Evolutionary conservation across 495 filamentous ascomycete species (phyloP).

Genomic region (Ascodesmis nigricans): DNA sequence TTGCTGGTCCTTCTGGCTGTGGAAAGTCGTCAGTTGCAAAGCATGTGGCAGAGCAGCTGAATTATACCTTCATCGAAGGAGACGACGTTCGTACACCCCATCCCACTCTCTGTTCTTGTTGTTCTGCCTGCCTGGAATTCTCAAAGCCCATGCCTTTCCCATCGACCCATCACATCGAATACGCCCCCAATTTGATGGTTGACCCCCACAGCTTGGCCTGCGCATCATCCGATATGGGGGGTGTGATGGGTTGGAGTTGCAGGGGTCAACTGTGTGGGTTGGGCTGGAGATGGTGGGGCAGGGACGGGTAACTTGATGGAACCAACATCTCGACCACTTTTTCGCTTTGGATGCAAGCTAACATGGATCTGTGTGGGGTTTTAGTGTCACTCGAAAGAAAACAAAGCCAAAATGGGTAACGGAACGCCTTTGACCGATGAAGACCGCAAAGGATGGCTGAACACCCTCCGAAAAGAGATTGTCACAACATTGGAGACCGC

Average conservation of each 20-base stretch:
- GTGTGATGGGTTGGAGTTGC: too few species aligned
- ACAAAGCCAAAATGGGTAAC: constrained; percentile 83
- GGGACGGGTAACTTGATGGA: too few species aligned
- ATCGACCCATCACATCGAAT: not conserved
- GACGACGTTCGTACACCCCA: constrained; percentile 52
- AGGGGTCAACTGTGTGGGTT: too few species aligned
- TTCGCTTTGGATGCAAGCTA: too few species aligned
- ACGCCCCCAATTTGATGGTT: not conserved
- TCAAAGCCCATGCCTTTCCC: not conserved
- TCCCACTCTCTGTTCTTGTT: not conserved
- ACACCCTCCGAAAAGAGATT: constrained; percentile 61
- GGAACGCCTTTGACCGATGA: constrained; percentile 77
- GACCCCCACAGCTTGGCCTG: constrained; percentile 8
- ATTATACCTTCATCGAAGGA: constrained; percentile 74
- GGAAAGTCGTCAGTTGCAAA: constrained; percentile 88
- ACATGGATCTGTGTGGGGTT: too few species aligned
- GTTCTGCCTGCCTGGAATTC: not conserved
- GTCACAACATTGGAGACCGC: constrained; percentile 37
- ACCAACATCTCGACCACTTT: too few species aligned
- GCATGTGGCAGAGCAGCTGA: constrained; percentile 45
- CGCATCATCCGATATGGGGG: too few species aligned
- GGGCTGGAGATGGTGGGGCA: too few species aligned
- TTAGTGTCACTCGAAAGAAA: constrained; percentile 65
- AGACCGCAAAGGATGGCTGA: constrained; percentile 98
- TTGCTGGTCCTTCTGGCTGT: constrained; percentile 92